Conservation (phyloP, 805 yeast species). For the Candida insectalens region DNA sequence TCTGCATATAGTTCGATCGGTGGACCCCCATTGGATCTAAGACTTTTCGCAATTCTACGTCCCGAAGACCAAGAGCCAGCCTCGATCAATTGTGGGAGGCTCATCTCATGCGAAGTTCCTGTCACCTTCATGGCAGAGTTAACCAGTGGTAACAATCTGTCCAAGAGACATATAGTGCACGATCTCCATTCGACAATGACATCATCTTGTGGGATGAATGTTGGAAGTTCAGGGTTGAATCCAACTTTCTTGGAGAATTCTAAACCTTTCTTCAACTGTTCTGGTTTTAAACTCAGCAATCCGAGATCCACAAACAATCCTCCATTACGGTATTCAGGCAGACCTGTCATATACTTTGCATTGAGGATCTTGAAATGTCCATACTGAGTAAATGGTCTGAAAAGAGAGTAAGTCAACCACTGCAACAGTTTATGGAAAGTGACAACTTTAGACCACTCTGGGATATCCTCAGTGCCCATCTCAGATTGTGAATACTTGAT, state of each 20-base stretch:
- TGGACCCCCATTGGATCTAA: slow-evolving; percentile 46
- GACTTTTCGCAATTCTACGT: slow-evolving; percentile 43
- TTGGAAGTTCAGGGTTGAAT: slow-evolving; percentile 29
- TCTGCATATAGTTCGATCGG: slow-evolving; percentile 55
- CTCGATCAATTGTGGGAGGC: slow-evolving; percentile 51
- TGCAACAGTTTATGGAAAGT: slow-evolving; percentile 61
- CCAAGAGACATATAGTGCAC: slow-evolving; percentile 46
- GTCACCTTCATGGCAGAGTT: slow-evolving; percentile 32
- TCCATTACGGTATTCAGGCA: slow-evolving; percentile 58
- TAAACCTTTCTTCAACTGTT: slow-evolving; percentile 28
- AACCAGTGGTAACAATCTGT: slow-evolving; percentile 39
- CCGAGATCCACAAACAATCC: slow-evolving; percentile 52
- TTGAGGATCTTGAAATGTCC: slow-evolving; percentile 33
- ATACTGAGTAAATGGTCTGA: slow-evolving; percentile 39
- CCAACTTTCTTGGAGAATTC: slow-evolving; percentile 22
- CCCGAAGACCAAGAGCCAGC: slow-evolving; percentile 68
- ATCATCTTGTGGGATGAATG: slow-evolving; percentile 45
- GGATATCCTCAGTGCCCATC: slow-evolving; percentile 13
- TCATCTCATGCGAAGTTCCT: slow-evolving; percentile 24
- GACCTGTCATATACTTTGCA: slow-evolving; percentile 38
- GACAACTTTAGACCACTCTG: slow-evolving; percentile 34
- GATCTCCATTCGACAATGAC: slow-evolving; percentile 64
- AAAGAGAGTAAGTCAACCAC: slow-evolving; percentile 55
- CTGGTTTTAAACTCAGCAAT: slow-evolving; percentile 37
- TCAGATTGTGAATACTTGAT: slow-evolving; percentile 10